A percentile compares a stretch with the other conserved stretches of the same genome.
Evolutionary conservation across 2,329 filamentous ascomycete species (phyloP).

Genomic region (Penicillium aurantiogriseum): DNA sequence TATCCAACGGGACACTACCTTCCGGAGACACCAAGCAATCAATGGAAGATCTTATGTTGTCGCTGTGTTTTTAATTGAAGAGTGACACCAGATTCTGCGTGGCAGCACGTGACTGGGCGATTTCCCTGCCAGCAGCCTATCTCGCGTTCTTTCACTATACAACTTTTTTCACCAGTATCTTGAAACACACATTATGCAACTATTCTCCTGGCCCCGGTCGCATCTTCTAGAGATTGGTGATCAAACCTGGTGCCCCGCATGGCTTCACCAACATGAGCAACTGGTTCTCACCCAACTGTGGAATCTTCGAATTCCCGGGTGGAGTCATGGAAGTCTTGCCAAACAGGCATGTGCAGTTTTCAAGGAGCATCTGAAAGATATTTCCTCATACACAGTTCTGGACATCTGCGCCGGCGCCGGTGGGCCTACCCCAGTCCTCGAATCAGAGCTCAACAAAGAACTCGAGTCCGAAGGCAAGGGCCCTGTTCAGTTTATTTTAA

Average conservation of each 20-base stretch:
- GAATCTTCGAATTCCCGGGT: constrained; percentile 18
- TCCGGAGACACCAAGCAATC: background rate
- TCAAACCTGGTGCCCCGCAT: constrained; percentile 63
- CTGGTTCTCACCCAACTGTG: constrained; percentile 25
- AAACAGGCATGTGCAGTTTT: constrained; percentile 17
- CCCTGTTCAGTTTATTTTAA: constrained; percentile 60
- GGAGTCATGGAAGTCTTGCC: constrained; percentile 16
- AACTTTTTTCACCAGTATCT: background rate
- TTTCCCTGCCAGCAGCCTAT: background rate
- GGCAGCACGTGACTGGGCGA: background rate
- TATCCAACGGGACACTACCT: background rate
- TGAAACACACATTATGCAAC: background rate
- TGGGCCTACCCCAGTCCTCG: constrained; percentile 66
- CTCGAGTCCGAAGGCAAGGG: constrained; percentile 19
- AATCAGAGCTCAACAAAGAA: constrained; percentile 56
- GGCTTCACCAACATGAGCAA: constrained; percentile 56
- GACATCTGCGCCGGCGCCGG: constrained; percentile 76
- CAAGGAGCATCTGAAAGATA: constrained; percentile 41
- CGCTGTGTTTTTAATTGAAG: background rate
- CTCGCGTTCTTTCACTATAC: background rate
- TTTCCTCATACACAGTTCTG: constrained; percentile 61
- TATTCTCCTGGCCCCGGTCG: constrained; percentile 20
- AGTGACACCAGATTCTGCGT: background rate
- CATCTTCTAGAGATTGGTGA: constrained; percentile 69
- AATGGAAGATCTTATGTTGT: background rate